Evolutionary conservation across 2,329 filamentous ascomycete genomes (phyloP), one percentile per base, ranked within the genome.

Genomic region (Aspergillus ibericus): DNA sequence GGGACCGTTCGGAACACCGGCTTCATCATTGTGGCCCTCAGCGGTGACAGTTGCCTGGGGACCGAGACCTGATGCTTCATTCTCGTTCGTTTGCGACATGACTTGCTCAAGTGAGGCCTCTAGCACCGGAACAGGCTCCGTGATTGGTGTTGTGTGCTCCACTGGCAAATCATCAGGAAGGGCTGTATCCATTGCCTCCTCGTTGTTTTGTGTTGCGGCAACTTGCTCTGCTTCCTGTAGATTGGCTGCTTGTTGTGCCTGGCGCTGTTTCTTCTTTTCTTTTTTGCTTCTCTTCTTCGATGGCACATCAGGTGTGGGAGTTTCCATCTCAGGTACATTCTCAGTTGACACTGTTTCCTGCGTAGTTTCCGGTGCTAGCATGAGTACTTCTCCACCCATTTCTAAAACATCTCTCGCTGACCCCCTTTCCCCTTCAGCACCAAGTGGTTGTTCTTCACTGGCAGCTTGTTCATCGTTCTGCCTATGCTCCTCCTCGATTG

Each of bases 281-380:
- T 71, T 71, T 52, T 71, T 71, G 59, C 63, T 68, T 53, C 63
- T 49, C 32, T 69, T 68, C 36, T 59, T 64, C 16, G 59, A 58
- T 7, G 59, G 25, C 1, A 49, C 29, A 5, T 57, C 27, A 12
- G 52, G 29, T 36, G 64, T 62, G 12, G 16, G 25, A 13, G 56
- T 34, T 32, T 59, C 62, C 4, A 50, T 15, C 4, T 61, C 40
- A 5, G 49, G 29, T 15, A 34, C 22, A 29, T 53, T 53, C 13
- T 60, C 44, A 10, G 22, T 46, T 20, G 56, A 16, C 15, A 61
- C 50, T 20, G 35, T 9, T 53, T 52, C 27, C 38, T 65, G 59
- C 3, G 18, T 13, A 20, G 58, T 25, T 15, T 40, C 44, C 18
- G 29, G 36, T 22, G 56, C 38, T 46, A 63, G 36, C 60, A 61